A percentile compares a stretch with the other conserved stretches of the same genome.
These are phyloP conservation scores for Cryomyces minteri DNA, from an alignment of 495 filamentous ascomycete genomes.

Conservation along the genomic window DNA sequence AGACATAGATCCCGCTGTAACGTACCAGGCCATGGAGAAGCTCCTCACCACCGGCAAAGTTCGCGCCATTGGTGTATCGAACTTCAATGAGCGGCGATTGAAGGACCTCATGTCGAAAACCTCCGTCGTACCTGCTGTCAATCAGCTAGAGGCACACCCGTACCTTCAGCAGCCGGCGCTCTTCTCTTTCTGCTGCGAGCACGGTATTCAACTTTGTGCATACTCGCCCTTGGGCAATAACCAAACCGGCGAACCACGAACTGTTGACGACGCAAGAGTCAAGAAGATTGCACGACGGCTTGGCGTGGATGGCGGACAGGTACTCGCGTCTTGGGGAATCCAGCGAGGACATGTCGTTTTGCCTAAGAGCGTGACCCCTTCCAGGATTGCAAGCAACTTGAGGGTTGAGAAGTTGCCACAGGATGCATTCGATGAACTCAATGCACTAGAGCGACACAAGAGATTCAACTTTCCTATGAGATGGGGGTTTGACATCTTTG, in stretches of 20 bases:
- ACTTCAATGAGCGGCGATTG: constrained; percentile 2
- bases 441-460: constrained; percentile 17
- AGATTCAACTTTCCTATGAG: constrained; percentile 23
- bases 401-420: constrained; percentile 4
- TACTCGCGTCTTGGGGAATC: constrained; percentile 30
- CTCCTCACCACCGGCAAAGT: constrained; percentile 36
- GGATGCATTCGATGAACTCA: constrained; percentile 13
- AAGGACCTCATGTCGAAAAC: neutral
- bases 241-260: constrained; percentile 20
- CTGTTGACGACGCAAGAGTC: constrained; percentile 14
- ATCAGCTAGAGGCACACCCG: constrained; percentile 13
- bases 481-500: constrained; percentile 25
- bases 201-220: constrained; percentile 10
- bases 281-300: constrained; percentile 16
- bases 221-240: constrained; percentile 32
- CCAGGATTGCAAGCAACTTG: constrained; percentile 26
- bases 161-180: constrained; percentile 10
- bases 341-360: constrained; percentile 30
- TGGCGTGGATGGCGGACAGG: constrained; percentile 20
- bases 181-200: constrained; percentile 7
- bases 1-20: constrained; percentile 7
- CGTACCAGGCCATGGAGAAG: constrained; percentile 33
- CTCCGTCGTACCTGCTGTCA: constrained; percentile 5
- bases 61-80: constrained; percentile 39
- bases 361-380: constrained; percentile 29